Evolutionary conservation across 2,329 filamentous ascomycete genomes (phyloP), one percentile per base, ranked within the genome.

Genomic region (Apiospora arundinis): DNA sequence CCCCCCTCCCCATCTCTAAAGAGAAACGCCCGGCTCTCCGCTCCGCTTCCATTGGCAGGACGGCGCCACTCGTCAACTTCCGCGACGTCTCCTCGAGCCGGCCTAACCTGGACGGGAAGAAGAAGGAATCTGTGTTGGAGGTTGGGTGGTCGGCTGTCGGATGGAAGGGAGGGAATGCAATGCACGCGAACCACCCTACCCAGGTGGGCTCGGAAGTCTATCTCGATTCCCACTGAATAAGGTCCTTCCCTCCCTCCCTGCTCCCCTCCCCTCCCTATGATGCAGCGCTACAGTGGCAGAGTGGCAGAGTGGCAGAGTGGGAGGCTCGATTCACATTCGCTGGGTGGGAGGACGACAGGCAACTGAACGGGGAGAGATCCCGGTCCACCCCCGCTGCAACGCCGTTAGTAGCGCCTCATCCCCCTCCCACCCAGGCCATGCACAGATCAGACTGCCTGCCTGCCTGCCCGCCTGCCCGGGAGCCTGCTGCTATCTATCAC

Each of bases 11-110:
- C 45, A n/a, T 40, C 28, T n/a, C 56, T 28, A 63, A 32, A 21
- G 25, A 32, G 28, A 32, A 56, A 21, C 5, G 28, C 28, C 28
- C 56, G 56, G 56, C 8, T 40, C 28, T 63, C 56, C 56, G 56
- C 56, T 63, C 56, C 56, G 56, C 56, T 63, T 9, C 28, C 28
- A 63, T 63, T 63, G 56, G 28, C 56, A 63, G 28, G 56, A 63
- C 56, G 56, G 28, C 28, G 32, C 32, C 56, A 63, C 56, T 37
- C 56, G 21, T 63, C 56, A 9, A n/a, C 56, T 63, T 63, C 56
- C 56, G 56, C 28, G 56, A n/a, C 56, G 16, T 56, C 25, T 56
- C 14, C 25, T 28, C 25, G 18, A 9, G 52, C 52, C 32, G 18
- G 25, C 23, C 52, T 56, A 56, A 8, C 32, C 56, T n/a, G 56